Base-by-base conservation (phyloP, 1,284 basidiomycete species). In the Cryptococcus floricola region DNA sequence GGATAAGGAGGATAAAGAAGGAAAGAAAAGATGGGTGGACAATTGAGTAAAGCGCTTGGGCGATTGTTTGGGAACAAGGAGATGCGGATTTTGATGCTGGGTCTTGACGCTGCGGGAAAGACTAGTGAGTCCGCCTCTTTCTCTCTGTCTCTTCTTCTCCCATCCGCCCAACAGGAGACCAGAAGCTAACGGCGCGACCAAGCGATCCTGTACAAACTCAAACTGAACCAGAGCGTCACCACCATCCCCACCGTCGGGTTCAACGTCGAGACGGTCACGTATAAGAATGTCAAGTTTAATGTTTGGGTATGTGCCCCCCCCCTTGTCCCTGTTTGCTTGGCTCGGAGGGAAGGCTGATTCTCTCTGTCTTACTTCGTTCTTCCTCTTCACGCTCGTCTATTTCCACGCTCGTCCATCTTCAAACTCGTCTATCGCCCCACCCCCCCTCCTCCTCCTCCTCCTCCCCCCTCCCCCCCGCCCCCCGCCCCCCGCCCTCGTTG, bases 271-370 rank as follows among this genome's bases (percentile, higher is more conserved):
- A 99, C 96, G 12, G 96, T 99, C 64, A 96, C 94, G 64, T 99
- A 98, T 81, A 98, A 98, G 84, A 98, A 99, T 71, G 94, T 99
- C 74, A 96, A 95, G 74, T 99, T 99, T 83, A 98, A 96, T 70
- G 96, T 99, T 25, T 99, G 96, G 96, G 77, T 78, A 31, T 31
- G 74, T 68, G 5, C 10, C 8, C 25, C 2, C n/a, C 41, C 28
- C 23, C 19, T 19, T 19, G n/a, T 2, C 19, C 19, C 19, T 19
- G 19, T 19, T 19, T 19, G 19, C 19, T 19, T 19, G n/a, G n/a
- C n/a, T n/a, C n/a, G n/a, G 34, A 9, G 0, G 31, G 25, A 47
- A 5, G 19, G 46, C 50, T 53, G 46, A 18, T 34, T 34, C 2
- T 23, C 3, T 23, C 6, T 34, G 4, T 34, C 7, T 8, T 5